Base-by-base conservation (phyloP, 2,329 filamentous ascomycete genomes). In the Rugonectria rugulosa region DNA sequence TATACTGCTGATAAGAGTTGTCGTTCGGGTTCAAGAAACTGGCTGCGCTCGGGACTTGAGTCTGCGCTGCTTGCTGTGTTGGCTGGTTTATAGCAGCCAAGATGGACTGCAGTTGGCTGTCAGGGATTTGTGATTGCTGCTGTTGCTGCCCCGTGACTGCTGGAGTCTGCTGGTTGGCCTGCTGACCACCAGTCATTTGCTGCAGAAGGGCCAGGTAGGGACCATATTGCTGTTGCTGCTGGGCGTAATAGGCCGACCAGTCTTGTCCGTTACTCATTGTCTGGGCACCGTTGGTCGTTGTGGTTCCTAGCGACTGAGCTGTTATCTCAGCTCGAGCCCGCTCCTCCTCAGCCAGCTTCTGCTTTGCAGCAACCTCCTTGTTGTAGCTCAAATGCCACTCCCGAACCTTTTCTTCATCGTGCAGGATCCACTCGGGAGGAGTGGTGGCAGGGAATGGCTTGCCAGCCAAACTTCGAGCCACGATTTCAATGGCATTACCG, bases 371-470 rank as follows among this genome's bases (percentile, higher is more conserved):
- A 11, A 67, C 40, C 46, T 77, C 77, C 55, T 73, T 76, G 50
- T 76, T 75, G 57, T 77, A 80, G 0, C 81, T 81, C 10, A 77
- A 69, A 72, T 78, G 80, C 83, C 83, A 87, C 58, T 83, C 78
- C 9, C 77, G 76, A 0, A 79, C 72, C 57, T 77, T 77, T 26
- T 78, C 78, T 3, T 76, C 68, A 26, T 81, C 75, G 19, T 77
- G 70, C 9, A 70, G 71, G 60, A 86, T 76, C 77, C 82, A 84
- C 15, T 77, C 76, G 1, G 84, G 82, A 4, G 84, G 80, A 37
- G 81, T 76, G 2, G 66, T 78, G 2, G 82, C 71, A 12, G 82
- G 83, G 56, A 75, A 82, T 6, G 80, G 75, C 56, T 79, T 77
- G 48, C 73, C 74, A 38, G 74, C 74, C 8, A 84, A 67, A 32